A percentile compares a stretch with the other conserved stretches of the same genome.
Evolutionary conservation across 2,329 filamentous ascomycete species (phyloP).

Genomic region (Diplodia scrobiculata): DNA sequence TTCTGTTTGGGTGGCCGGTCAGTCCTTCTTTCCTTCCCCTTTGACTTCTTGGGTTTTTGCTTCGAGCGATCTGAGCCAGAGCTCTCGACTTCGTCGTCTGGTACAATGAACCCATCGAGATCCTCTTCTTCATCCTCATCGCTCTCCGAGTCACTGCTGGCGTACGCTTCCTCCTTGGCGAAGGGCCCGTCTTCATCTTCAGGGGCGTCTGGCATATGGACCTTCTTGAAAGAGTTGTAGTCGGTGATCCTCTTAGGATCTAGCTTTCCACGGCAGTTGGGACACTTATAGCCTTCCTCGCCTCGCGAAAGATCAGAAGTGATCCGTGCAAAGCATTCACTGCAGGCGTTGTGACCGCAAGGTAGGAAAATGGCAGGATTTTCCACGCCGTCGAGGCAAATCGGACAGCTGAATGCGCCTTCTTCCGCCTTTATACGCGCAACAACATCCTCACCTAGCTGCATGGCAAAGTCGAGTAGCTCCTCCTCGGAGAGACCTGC

Average conservation of each 20-base stretch:
- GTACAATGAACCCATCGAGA: constrained; percentile 36
- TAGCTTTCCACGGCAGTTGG: constrained; percentile 70
- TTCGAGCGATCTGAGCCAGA: constrained; percentile 31
- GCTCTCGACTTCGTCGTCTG: constrained; percentile 40
- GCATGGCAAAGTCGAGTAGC: constrained; percentile 64
- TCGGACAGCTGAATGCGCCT: constrained; percentile 73
- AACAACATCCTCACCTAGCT: constrained; percentile 63
- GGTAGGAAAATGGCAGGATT: constrained; percentile 79
- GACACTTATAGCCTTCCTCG: constrained; percentile 68
- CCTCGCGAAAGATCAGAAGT: constrained; percentile 58
- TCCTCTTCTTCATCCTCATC: constrained; percentile 47
- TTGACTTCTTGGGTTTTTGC: constrained; percentile 32
- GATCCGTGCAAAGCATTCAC: constrained; percentile 66
- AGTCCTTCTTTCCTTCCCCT: constrained; percentile 32
- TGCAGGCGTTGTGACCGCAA: constrained; percentile 79
- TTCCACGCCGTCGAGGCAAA: constrained; percentile 74
- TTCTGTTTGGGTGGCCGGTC: constrained; percentile 39
- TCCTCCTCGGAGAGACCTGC: constrained; percentile 48
- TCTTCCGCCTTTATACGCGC: constrained; percentile 60
- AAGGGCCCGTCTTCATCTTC: constrained; percentile 46
- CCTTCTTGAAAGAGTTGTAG: constrained; percentile 70
- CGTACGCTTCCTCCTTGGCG: constrained; percentile 33
- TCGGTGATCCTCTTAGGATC: constrained; percentile 72
- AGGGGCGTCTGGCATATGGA: constrained; percentile 53
- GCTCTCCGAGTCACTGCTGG: constrained; percentile 36